Evolutionary conservation across 2,329 filamentous ascomycete genomes (phyloP).

Genomic region (Chrysoporthe austroafricana): DNA sequence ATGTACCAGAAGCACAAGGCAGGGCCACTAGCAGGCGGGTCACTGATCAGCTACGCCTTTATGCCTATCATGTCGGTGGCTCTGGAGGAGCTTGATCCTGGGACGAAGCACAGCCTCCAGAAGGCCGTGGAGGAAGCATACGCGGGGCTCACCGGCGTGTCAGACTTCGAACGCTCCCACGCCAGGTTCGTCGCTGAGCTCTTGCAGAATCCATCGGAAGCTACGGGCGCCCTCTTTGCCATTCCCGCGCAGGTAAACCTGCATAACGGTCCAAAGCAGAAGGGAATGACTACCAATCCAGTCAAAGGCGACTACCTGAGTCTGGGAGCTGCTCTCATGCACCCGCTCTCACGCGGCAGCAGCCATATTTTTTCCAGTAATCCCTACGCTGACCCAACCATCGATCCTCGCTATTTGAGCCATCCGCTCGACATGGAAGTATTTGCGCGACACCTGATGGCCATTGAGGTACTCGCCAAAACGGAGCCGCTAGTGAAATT

Average conservation of each 20-base stretch:
- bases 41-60: constrained; percentile 29
- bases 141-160: not conserved
- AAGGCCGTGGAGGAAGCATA: not conserved
- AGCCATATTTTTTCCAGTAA: constrained; percentile 57
- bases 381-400: constrained; percentile 47
- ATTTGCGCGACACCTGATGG: constrained; percentile 46
- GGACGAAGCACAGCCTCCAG: not conserved
- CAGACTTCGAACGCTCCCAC: constrained; percentile 1
- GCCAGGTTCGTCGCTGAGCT: not conserved
- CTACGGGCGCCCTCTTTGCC: constrained; percentile 31
- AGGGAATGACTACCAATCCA: constrained; percentile 2
- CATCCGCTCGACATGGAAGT: constrained; percentile 58
- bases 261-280: constrained; percentile 33
- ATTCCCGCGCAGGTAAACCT: not conserved
- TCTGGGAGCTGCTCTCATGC: constrained; percentile 59
- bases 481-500: constrained; percentile 10
- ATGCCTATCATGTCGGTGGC: constrained; percentile 1
- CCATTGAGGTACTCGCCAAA: constrained; percentile 37
- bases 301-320: constrained; percentile 54
- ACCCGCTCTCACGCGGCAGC: constrained; percentile 61
- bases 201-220: not conserved
- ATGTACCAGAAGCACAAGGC: constrained; percentile 40
- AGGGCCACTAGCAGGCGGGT: constrained; percentile 41
- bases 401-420: constrained; percentile 59
- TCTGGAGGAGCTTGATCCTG: not conserved